phyloP scores from a whole-genome alignment of 2,329 filamentous ascomycete genomes.

The Penicillium sp. region DNA sequence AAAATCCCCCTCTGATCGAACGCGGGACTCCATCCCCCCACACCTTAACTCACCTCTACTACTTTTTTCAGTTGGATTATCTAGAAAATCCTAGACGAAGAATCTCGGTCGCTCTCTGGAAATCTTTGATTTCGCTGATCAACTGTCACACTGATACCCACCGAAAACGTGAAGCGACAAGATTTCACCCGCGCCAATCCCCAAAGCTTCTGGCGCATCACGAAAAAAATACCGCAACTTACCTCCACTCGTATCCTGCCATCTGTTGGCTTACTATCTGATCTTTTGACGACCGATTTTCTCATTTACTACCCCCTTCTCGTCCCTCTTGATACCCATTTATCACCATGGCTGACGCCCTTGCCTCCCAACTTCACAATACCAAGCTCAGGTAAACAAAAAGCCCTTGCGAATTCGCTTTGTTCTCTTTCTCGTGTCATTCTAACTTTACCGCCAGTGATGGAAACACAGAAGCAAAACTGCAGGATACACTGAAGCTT shows the following conservation, averaged over 20 bases:
- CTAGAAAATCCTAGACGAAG: not conserved
- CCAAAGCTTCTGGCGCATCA: not conserved
- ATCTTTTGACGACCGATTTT: not conserved
- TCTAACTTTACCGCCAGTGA: conserved; percentile 33
- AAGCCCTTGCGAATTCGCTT: not conserved
- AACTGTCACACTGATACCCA: not conserved
- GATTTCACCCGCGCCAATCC: not conserved
- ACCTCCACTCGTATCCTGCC: not conserved
- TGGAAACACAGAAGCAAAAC: conserved; percentile 40
- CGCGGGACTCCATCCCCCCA: not conserved
- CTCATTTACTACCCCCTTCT: not conserved
- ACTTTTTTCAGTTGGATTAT: not conserved
- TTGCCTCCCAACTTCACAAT: conserved; percentile 48
- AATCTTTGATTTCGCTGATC: not conserved
- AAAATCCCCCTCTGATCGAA: conserved; percentile 4
- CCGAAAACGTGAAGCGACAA: conserved; percentile 1
- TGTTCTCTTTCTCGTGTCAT: not conserved
- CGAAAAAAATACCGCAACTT: not conserved
- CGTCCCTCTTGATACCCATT: conserved; percentile 7
- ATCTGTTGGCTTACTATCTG: not conserved
- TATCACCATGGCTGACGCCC: conserved; percentile 43
- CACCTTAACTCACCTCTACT: not conserved
- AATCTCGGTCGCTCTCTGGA: not conserved
- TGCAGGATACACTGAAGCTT: conserved; percentile 49
- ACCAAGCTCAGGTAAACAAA: conserved; percentile 43